Evolutionary conservation across 306 rosid genomes (phyloP).

Genomic region (Vigna trinervia): DNA sequence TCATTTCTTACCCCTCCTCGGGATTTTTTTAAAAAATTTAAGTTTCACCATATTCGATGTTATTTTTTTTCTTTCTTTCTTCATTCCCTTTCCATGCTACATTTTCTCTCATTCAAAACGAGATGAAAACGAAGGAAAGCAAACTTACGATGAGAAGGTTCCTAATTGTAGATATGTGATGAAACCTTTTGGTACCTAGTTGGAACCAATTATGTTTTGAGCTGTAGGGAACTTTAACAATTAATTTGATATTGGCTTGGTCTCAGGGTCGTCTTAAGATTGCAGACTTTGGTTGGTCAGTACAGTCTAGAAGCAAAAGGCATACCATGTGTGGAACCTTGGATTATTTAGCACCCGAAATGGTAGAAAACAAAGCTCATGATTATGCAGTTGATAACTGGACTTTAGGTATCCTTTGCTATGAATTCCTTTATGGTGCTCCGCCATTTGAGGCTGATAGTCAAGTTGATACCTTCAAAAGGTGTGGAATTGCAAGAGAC

Average conservation of each 20-base stretch:
- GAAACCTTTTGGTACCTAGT: not conserved
- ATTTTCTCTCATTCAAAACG: not conserved
- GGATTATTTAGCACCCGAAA: conserved; percentile 93
- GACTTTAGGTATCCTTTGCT: conserved; percentile 90
- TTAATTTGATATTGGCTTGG: conserved; percentile 21
- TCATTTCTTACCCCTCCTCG: not conserved
- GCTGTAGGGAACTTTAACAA: conserved; percentile 2
- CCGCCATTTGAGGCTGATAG: conserved; percentile 95
- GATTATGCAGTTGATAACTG: conserved; percentile 89
- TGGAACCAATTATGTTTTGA: not conserved
- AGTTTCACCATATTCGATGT: not conserved
- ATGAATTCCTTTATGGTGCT: conserved; percentile 82
- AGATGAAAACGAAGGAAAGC: not conserved
- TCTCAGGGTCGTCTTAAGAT: conserved; percentile 86
- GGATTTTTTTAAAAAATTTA: not conserved
- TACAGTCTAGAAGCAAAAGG: conserved; percentile 80
- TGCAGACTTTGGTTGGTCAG: conserved; percentile 97
- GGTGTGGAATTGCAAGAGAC: conserved; percentile 45
- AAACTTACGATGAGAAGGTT: not conserved
- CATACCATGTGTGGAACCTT: conserved; percentile 93
- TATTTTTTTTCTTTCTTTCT: not conserved
- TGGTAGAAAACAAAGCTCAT: conserved; percentile 88
- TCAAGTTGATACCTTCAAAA: conserved; percentile 79
- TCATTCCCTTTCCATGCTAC: not conserved
- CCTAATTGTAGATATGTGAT: conserved; percentile 1